Evolutionary conservation across 2,329 filamentous ascomycete species (phyloP), one percentile per base, ranked within the genome.

Genomic region (Microdochium bolleyi): DNA sequence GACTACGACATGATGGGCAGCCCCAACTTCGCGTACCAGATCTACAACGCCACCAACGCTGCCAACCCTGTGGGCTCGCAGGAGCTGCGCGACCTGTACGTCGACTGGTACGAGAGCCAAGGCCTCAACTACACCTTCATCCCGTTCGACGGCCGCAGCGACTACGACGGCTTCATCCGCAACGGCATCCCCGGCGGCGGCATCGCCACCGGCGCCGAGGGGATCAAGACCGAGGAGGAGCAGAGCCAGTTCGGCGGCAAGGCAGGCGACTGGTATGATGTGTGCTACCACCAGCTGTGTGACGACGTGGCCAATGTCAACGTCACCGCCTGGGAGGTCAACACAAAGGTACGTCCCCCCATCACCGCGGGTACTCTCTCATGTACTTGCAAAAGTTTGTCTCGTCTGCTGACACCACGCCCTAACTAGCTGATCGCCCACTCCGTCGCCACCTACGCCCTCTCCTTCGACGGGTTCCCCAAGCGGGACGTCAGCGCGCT

Each of bases 81-180:
- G 56, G 77, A 89, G 64, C 75, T 89, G 53, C 79, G 84, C 54
- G 71, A 84, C 55, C 71, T 89, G 34, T 90, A 89, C 65, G 72
- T 84, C 21, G 73, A 83, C 49, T 90, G 80, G 76, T 91, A 86
- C 70, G 68, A 75, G 55, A 68, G 73, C 2, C 74, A 84, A 22
- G 83, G 76, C 1, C 74, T 84, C 53, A 83, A 84, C 67, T 85
- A 84, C 64, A 87, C 82, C 0, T 82, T 87, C 54, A 88, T 88
- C 25, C 79, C 82, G 2, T 92, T 94, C 58, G 85, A 90, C 60
- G 88, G 88, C 7, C 83, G 88, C 54, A 89, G 84, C 57, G 89
- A 94, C 68, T 92, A 92, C 61, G 86, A 84, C 50, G 85, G 82
- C 1, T 92, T 92, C 72, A 85, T 91, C 61, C 76, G 81, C 34